Percentiles rank a stretch among this genome's conserved stretches.
Evolutionary conservation across 352 stramenopile genomes (phyloP).

Genomic region (Phytopythium ostracodes): DNA sequence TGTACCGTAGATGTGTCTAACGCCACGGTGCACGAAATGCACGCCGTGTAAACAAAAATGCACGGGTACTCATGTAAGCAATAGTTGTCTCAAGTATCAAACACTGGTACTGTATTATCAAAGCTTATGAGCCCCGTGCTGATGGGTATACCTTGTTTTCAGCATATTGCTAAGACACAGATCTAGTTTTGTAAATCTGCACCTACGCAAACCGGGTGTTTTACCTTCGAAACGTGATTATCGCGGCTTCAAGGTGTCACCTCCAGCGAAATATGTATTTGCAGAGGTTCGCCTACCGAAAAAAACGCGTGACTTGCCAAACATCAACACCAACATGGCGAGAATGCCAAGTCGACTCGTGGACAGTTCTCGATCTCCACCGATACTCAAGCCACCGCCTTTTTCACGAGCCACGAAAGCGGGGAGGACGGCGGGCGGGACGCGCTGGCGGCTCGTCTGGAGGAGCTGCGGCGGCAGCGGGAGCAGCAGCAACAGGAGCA

Average conservation of each 20-base stretch:
- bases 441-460: constrained; percentile 12
- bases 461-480: constrained; percentile 8
- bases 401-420: not conserved
- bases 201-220: not conserved
- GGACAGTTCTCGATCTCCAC: not conserved
- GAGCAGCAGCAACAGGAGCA: constrained; percentile 2
- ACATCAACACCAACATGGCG: not conserved
- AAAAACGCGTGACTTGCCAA: not conserved
- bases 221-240: not conserved
- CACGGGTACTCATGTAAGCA: too few relatives aligned
- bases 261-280: not conserved
- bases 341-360: not conserved
- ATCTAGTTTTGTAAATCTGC: not conserved
- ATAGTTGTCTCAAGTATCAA: not conserved
- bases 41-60: not conserved
- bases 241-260: not conserved
- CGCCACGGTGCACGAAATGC: not conserved
- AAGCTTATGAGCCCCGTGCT: too few relatives aligned
- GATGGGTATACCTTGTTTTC: too few relatives aligned
- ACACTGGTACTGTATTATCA: too few relatives aligned
- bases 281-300: not conserved
- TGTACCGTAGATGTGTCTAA: constrained; percentile 3
- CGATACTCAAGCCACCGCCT: not conserved
- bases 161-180: too few relatives aligned
- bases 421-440: constrained; percentile 8